Evolutionary conservation across 2,329 filamentous ascomycete genomes (phyloP).

Genomic region (Penicillium sp.): DNA sequence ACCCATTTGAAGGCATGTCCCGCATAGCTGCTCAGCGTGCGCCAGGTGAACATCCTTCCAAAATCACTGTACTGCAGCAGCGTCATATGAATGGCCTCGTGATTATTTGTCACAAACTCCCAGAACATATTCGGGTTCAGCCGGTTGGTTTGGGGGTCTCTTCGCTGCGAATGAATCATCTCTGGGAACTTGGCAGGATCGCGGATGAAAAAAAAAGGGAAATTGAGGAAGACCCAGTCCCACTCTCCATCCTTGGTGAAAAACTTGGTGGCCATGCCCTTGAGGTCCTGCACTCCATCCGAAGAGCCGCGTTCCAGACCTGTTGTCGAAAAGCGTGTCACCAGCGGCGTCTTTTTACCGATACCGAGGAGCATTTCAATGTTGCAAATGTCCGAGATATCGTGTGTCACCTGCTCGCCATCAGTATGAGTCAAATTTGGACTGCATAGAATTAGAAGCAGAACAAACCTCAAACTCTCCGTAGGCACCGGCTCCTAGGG

Average conservation of each 20-base stretch:
- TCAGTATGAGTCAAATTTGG: background rate
- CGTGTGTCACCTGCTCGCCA: background rate
- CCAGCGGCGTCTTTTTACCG: background rate
- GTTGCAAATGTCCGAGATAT: background rate
- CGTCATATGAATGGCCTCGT: background rate
- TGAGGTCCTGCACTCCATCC: background rate
- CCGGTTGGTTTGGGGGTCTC: background rate
- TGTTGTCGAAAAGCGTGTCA: background rate
- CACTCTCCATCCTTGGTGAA: background rate
- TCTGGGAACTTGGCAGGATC: background rate
- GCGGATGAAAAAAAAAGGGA: background rate
- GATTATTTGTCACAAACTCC: background rate
- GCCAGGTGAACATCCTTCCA: background rate
- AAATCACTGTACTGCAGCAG: background rate
- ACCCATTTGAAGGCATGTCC: background rate
- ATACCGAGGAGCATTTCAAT: background rate
- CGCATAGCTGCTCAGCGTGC: background rate
- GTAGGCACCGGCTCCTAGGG: background rate
- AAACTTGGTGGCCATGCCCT: background rate
- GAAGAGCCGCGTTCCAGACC: background rate
- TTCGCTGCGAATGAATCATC: background rate
- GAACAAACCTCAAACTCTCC: background rate
- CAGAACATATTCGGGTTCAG: background rate
- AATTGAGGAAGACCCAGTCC: slow-evolving; percentile 1
- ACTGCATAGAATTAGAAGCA: background rate